phyloP scores from a whole-genome alignment of 2,329 filamentous ascomycete genomes.

The Apiospora aurea region DNA sequence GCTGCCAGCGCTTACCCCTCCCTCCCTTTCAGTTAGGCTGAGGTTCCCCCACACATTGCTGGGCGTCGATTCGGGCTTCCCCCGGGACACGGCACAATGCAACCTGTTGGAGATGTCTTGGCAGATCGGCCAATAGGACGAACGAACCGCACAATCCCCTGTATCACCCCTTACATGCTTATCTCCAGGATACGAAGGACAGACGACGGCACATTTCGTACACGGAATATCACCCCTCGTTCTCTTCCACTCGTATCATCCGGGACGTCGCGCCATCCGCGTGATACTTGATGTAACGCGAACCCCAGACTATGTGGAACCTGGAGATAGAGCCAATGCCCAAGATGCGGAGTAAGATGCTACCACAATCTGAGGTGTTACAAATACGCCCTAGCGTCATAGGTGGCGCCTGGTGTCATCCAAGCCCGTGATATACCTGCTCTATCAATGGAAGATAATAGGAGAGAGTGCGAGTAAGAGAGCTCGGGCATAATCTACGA shows the following conservation, averaged over 20 bases:
- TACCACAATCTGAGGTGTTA: neutral
- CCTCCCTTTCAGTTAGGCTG: neutral
- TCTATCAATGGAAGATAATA: neutral
- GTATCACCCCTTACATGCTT: neutral
- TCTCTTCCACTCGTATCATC: neutral
- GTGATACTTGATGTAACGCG: neutral
- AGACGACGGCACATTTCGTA: no score
- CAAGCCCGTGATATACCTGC: neutral
- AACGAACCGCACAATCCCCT: neutral
- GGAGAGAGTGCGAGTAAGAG: neutral
- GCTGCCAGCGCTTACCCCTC: slow-evolving; percentile 5
- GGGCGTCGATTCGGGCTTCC: neutral
- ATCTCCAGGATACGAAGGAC: neutral
- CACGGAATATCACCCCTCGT: neutral
- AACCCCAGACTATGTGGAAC: neutral
- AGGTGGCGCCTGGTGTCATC: neutral
- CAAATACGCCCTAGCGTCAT: neutral
- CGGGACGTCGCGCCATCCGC: neutral
- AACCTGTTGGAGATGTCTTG: neutral
- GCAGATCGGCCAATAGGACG: neutral
- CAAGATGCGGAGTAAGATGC: neutral
- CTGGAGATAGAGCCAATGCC: neutral
- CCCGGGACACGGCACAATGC: neutral
- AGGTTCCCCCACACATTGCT: neutral
- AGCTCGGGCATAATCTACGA: neutral